phyloP scores from a whole-genome alignment of 2,329 filamentous ascomycete genomes.

The Rutstroemia sydowiana region DNA sequence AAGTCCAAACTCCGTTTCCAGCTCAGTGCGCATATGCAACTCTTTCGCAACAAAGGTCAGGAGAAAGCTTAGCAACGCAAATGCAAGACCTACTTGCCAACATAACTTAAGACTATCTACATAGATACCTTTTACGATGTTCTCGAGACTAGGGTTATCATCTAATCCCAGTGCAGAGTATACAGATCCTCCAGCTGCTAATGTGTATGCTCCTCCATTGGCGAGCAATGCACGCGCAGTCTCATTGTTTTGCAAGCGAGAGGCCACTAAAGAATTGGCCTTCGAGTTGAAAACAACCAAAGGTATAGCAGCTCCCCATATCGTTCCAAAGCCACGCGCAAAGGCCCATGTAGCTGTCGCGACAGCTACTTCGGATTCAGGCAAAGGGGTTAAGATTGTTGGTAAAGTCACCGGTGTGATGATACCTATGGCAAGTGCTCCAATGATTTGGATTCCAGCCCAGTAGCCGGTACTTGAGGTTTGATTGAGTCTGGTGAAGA shows the following conservation, averaged over 20 bases:
- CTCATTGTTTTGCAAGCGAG: not conserved
- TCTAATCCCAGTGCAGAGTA: not conserved
- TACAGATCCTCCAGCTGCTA: not conserved
- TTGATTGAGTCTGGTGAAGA: slow-evolving; percentile 34
- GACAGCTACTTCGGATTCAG: slow-evolving; percentile 8
- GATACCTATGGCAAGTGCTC: slow-evolving; percentile 1
- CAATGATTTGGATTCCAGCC: not conserved
- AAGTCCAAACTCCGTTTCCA: slow-evolving; percentile 5
- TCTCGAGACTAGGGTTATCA: not conserved
- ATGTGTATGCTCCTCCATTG: not conserved
- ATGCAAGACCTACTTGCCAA: slow-evolving; percentile 1
- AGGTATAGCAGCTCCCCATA: slow-evolving; percentile 8
- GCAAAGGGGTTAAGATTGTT: slow-evolving; percentile 33
- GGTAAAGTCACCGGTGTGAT: slow-evolving; percentile 21
- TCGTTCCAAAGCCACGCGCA: slow-evolving; percentile 10
- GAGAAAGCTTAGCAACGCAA: slow-evolving; percentile 1
- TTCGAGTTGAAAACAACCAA: not conserved
- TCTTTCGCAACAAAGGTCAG: not conserved
- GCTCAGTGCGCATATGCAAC: slow-evolving; percentile 5
- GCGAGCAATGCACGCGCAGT: not conserved
- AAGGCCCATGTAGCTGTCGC: slow-evolving; percentile 11
- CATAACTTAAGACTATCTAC: not conserved
- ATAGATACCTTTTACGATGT: not conserved
- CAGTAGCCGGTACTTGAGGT: slow-evolving; percentile 25
- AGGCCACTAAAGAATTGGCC: not conserved